Conservation (phyloP, 163 green algal genomes). For the Chlorella variabilis region DNA sequence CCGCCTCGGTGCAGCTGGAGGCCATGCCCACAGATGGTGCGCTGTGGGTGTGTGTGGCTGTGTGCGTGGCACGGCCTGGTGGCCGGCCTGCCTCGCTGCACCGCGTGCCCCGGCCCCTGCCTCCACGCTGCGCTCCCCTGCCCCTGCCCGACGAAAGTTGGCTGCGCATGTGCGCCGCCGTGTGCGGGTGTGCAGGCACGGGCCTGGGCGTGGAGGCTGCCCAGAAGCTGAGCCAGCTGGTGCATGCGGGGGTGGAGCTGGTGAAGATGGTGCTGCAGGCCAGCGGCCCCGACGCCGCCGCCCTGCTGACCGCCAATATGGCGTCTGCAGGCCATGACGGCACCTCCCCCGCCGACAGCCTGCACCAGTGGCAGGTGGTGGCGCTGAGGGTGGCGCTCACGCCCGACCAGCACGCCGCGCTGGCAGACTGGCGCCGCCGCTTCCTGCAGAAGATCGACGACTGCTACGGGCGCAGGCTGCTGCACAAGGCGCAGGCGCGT, state of each 20-base stretch:
- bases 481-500: constrained; percentile 42
- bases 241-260: constrained; percentile 38
- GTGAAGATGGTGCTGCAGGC: constrained; percentile 24
- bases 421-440: constrained; percentile 31
- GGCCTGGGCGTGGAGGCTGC: background rate
- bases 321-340: background rate
- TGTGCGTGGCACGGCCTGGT: too few relatives aligned
- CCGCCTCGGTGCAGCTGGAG: constrained; percentile 29
- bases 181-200: background rate
- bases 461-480: constrained; percentile 29
- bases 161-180: too few relatives aligned
- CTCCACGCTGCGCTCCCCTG: background rate
- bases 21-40: constrained; percentile 7
- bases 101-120: too few relatives aligned
- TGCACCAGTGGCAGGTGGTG: constrained; percentile 31
- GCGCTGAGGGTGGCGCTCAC: constrained; percentile 10
- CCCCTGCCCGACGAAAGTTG: background rate
- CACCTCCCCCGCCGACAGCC: constrained; percentile 7
- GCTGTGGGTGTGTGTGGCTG: too few relatives aligned
- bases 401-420: background rate
- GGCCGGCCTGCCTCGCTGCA: too few relatives aligned
- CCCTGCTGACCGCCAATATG: background rate
- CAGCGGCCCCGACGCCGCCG: background rate
- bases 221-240: constrained; percentile 4
- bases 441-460: constrained; percentile 36